These are phyloP conservation scores for Paralagenidium karlingii DNA, from an alignment of 352 stramenopile genomes.

Conservation along the genomic window DNA sequence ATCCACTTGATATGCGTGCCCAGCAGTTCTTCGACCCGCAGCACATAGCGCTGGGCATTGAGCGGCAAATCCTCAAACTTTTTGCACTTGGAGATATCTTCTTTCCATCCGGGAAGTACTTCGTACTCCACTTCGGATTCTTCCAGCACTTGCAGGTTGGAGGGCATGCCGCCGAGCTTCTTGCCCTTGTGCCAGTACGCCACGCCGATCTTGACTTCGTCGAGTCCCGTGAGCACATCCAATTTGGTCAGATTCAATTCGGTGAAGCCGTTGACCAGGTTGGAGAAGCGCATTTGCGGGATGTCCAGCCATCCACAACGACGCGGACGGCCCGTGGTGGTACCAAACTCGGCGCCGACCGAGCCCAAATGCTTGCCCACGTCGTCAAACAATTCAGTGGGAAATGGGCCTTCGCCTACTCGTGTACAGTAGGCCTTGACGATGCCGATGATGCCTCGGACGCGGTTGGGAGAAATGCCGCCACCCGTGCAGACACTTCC, in stretches of 20 bases:
- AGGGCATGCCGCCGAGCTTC: conserved; percentile 91
- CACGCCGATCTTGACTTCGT: conserved; percentile 92
- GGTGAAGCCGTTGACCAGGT: conserved; percentile 93
- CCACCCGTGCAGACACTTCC: conserved; percentile 95
- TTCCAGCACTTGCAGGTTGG: conserved; percentile 86
- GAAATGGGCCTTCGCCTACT: conserved; percentile 98
- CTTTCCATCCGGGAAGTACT: conserved; percentile 87
- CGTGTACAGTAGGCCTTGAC: conserved; percentile 99
- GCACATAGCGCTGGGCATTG: conserved; percentile 94
- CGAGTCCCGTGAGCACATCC: conserved; percentile 96
- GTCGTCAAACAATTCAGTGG: conserved; percentile 92
- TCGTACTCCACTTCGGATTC: conserved; percentile 95
- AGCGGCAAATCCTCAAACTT: conserved; percentile 94
- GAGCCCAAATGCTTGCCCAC: conserved; percentile 84
- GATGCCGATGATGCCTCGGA: conserved; percentile 94
- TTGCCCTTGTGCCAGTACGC: conserved; percentile 93
- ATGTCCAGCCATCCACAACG: conserved; percentile 99
- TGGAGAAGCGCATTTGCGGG: conserved; percentile 90
- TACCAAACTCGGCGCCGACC: conserved; percentile 96
- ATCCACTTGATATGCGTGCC: conserved; percentile 98
- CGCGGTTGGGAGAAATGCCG: conserved; percentile 87
- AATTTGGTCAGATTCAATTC: conserved; percentile 99
- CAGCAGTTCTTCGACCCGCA: conserved; percentile 94
- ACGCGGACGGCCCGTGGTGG: conserved; percentile 93
- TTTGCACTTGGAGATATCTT: conserved; percentile 94